Conservation (phyloP, 2,329 filamentous ascomycete species). For the Atkinsonella texensis region DNA sequence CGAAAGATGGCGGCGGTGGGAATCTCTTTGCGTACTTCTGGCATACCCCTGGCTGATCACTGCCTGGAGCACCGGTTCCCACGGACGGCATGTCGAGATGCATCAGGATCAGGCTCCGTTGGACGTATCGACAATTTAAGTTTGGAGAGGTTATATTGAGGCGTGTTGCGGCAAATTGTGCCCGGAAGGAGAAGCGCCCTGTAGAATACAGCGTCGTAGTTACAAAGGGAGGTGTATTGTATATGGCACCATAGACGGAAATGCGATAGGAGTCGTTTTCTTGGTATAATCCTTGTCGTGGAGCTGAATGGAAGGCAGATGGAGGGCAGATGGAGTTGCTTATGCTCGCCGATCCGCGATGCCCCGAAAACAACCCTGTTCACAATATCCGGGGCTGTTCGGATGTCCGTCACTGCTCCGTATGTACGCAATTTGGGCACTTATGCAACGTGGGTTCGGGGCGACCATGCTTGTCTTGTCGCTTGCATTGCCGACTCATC, state of each 20-base stretch:
- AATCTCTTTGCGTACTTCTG: conserved; percentile 27
- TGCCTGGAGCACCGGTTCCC: conserved; percentile 10
- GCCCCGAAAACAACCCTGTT: neutral
- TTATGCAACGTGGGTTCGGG: neutral
- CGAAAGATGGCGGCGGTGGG: no score
- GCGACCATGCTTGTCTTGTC: no score
- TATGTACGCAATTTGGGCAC: neutral
- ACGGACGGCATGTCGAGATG: conserved; percentile 6
- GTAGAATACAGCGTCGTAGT: neutral
- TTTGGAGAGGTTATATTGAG: neutral
- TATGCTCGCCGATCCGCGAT: neutral
- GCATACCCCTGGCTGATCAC: conserved; percentile 35
- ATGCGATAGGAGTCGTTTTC: no score
- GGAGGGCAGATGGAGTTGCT: neutral
- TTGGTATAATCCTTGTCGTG: no score
- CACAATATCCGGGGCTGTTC: conserved; percentile 1
- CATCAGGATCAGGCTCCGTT: neutral
- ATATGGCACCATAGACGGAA: no score
- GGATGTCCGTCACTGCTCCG: neutral
- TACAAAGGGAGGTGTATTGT: no score
- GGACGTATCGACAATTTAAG: neutral
- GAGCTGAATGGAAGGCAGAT: no score
- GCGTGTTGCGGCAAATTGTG: no score
- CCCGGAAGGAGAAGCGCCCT: neutral
- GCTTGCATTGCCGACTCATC: neutral